Percentiles rank a stretch among this genome's conserved stretches.
These are phyloP conservation scores for Nicotiana paniculata DNA, from an alignment of 257 asterid species.

Conservation along the genomic window DNA sequence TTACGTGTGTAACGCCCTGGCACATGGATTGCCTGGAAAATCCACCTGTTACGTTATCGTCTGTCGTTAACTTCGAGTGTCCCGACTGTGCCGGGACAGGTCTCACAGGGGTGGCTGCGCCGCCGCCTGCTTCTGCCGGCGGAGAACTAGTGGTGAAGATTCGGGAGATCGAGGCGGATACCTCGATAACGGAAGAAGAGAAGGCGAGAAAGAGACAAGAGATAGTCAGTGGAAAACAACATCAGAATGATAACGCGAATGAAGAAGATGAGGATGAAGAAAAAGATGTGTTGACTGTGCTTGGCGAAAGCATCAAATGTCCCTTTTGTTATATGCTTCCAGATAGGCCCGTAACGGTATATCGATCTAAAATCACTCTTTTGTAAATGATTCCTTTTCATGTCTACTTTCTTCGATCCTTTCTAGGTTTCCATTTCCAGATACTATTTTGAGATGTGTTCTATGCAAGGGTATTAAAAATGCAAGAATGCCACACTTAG, in stretches of 20 bases:
- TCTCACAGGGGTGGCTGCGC: slow-evolving; percentile 40
- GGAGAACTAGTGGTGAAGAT: slow-evolving; percentile 47
- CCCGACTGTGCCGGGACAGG: slow-evolving; percentile 80
- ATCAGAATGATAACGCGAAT: slow-evolving; percentile 8
- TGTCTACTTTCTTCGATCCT: background rate
- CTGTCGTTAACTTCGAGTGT: slow-evolving; percentile 36
- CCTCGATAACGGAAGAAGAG: slow-evolving; percentile 48
- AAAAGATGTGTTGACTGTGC: slow-evolving; percentile 40
- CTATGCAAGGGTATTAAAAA: too few species aligned
- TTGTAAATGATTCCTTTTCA: background rate
- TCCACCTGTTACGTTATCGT: slow-evolving; percentile 28
- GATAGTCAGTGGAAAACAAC: slow-evolving; percentile 42
- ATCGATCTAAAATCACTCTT: background rate
- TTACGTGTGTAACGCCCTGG: slow-evolving; percentile 78
- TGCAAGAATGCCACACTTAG: too few species aligned
- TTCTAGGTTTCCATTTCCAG: background rate
- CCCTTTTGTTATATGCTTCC: slow-evolving; percentile 75
- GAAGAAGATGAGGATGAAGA: slow-evolving; percentile 25
- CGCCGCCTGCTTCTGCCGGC: slow-evolving; percentile 17
- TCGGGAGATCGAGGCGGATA: slow-evolving; percentile 57
- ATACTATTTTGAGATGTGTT: background rate
- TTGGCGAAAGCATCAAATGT: slow-evolving; percentile 63
- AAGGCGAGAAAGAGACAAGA: slow-evolving; percentile 62
- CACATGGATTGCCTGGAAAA: slow-evolving; percentile 52
- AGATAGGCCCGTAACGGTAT: slow-evolving; percentile 83